These are phyloP conservation scores for Nicotiana attenuata DNA, from an alignment of 257 asterid species.

Conservation along the genomic window DNA sequence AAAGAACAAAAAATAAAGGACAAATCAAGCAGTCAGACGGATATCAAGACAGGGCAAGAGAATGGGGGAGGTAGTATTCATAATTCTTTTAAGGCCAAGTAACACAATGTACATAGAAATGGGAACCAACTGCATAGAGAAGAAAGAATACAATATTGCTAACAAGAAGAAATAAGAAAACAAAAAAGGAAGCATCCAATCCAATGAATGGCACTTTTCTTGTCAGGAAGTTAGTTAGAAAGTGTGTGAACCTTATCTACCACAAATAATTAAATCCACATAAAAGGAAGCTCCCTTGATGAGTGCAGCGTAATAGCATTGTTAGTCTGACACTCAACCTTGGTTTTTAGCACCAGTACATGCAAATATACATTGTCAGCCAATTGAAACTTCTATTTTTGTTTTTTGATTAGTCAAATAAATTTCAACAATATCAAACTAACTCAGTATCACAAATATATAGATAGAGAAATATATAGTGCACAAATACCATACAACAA, in stretches of 20 bases:
- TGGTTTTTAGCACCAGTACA: not conserved
- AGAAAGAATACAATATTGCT: not conserved
- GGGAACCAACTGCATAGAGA: not conserved
- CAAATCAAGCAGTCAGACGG: not conserved
- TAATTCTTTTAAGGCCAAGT: not conserved
- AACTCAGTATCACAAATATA: not conserved
- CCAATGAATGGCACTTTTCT: not conserved
- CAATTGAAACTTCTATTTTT: not conserved
- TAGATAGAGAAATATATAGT: not conserved
- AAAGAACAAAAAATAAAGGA: not conserved
- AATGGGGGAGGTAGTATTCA: not conserved
- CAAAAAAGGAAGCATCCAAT: not conserved
- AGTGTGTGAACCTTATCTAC: too few relatives aligned
- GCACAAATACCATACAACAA: not conserved
- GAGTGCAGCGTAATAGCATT: not conserved
- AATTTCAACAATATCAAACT: not conserved
- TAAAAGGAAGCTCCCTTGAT: too few relatives aligned
- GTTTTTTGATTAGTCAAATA: not conserved
- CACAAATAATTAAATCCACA: too few relatives aligned
- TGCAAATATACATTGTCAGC: not conserved
- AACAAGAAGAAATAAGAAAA: not conserved
- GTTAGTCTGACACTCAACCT: not conserved
- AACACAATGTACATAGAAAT: not conserved
- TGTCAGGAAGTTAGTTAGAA: too few relatives aligned
- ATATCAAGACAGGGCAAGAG: not conserved